phyloP scores from a whole-genome alignment of 2,329 filamentous ascomycete genomes.

The Pseudogymnoascus sp. region DNA sequence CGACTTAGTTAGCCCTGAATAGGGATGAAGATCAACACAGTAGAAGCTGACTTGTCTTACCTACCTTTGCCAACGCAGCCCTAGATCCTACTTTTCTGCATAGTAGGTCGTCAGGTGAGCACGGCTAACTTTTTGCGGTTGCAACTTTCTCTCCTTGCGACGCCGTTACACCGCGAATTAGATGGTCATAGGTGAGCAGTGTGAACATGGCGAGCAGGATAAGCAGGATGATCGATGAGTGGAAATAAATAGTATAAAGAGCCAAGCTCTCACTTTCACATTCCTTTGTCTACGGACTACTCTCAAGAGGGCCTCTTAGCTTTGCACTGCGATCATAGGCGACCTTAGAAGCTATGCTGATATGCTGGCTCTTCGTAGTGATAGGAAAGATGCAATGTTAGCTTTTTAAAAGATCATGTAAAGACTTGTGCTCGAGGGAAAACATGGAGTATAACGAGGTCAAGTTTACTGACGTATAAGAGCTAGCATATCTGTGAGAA shows the following conservation, averaged over 20 bases:
- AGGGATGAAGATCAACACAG: neutral
- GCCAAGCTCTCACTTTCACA: neutral
- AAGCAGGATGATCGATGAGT: neutral
- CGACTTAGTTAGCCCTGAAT: neutral
- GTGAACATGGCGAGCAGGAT: too few species aligned
- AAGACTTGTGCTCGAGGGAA: neutral
- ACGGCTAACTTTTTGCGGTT: neutral
- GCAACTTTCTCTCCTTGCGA: too few species aligned
- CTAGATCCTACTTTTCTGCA: neutral
- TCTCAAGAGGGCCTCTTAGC: neutral
- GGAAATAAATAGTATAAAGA: neutral
- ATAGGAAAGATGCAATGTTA: too few species aligned
- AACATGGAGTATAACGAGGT: neutral
- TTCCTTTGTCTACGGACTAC: neutral
- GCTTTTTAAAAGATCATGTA: too few species aligned
- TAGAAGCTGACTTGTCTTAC: neutral
- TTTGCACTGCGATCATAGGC: neutral
- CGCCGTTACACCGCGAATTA: too few species aligned
- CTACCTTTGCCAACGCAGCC: neutral
- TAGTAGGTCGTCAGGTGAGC: neutral
- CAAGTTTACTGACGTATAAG: neutral
- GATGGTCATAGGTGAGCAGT: too few species aligned
- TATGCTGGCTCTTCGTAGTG: neutral
- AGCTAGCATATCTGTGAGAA: neutral
- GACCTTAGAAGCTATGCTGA: neutral